Conservation (phyloP, 768 basidiomycete species). For the Phaeotremella fagi region DNA sequence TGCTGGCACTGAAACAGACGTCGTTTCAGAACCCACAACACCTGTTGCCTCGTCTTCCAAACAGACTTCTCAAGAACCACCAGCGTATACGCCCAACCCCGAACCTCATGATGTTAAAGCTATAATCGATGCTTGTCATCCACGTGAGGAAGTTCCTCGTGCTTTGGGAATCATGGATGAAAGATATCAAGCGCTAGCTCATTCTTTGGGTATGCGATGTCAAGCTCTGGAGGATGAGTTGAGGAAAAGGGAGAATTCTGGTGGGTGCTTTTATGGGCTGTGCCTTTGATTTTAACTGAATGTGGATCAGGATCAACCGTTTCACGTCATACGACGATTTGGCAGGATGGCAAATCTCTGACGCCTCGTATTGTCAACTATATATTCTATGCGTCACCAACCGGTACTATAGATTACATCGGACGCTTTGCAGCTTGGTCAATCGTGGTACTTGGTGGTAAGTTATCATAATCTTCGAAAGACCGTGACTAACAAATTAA, state of each 20-base stretch:
- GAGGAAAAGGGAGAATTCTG: slow-evolving; percentile 13
- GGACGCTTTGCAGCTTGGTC: slow-evolving; percentile 19
- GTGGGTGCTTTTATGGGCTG: slow-evolving; percentile 11
- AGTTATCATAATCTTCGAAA: slow-evolving; percentile 5
- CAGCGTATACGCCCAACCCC: slow-evolving; percentile 38
- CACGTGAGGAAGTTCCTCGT: neutral
- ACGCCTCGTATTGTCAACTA: slow-evolving; percentile 28
- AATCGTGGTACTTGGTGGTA: slow-evolving; percentile 30
- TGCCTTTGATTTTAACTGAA: too few species aligned
- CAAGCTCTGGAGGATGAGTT: slow-evolving; percentile 32
- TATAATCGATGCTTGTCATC: slow-evolving; percentile 34
- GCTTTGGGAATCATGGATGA: slow-evolving; percentile 18
- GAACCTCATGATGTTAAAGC: slow-evolving; percentile 26
- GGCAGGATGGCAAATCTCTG: too few species aligned
- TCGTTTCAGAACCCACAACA: slow-evolving; percentile 52
- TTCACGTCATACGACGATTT: too few species aligned
- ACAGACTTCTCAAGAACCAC: slow-evolving; percentile 13
- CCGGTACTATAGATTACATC: slow-evolving; percentile 14
- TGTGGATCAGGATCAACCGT: too few species aligned
- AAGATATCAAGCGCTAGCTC: slow-evolving; percentile 30
- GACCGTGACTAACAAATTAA: neutral
- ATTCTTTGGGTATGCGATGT: slow-evolving; percentile 29
- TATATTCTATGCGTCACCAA: slow-evolving; percentile 18
- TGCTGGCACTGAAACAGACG: slow-evolving; percentile 65
- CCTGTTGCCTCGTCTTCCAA: slow-evolving; percentile 55